Evolutionary conservation across 257 asterid genomes (phyloP).

Genomic region (Plantago elongata): DNA sequence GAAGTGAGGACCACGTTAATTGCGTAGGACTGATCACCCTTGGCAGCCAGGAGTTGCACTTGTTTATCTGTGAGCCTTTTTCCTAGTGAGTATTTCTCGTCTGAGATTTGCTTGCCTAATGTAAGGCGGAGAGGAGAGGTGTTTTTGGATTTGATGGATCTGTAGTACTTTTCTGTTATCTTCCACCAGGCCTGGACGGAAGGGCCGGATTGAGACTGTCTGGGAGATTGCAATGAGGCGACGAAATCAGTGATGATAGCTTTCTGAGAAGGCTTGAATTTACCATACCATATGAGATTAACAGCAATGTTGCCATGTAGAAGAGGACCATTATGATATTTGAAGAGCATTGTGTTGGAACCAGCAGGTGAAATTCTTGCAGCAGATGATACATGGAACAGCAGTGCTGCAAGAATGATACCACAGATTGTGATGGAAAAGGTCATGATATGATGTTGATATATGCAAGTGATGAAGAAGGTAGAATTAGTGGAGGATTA

Average conservation of each 20-base stretch:
- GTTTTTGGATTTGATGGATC: background rate
- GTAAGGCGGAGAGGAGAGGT: constrained; percentile 26
- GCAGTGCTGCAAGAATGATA: background rate
- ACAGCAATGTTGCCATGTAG: constrained; percentile 39
- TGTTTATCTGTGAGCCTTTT: constrained; percentile 35
- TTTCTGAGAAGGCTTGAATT: constrained; percentile 47
- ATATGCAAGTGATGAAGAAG: no score
- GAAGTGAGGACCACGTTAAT: constrained; percentile 40
- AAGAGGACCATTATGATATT: constrained; percentile 50
- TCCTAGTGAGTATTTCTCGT: constrained; percentile 30
- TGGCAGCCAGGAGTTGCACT: constrained; percentile 30
- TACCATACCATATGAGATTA: constrained; percentile 52
- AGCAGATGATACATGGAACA: background rate
- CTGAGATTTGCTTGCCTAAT: constrained; percentile 35
- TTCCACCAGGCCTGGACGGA: constrained; percentile 53
- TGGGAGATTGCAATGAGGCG: constrained; percentile 26
- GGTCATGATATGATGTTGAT: no score
- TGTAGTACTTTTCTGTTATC: constrained; percentile 36
- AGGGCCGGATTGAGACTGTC: constrained; percentile 25
- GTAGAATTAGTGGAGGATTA: no score
- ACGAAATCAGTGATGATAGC: constrained; percentile 43
- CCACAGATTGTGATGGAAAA: background rate
- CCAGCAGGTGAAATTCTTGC: background rate
- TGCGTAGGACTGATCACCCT: constrained; percentile 29
- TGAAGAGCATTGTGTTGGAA: constrained; percentile 8